phyloP scores from a whole-genome alignment of 306 rosid genomes.

The Prunus kanzakura region DNA sequence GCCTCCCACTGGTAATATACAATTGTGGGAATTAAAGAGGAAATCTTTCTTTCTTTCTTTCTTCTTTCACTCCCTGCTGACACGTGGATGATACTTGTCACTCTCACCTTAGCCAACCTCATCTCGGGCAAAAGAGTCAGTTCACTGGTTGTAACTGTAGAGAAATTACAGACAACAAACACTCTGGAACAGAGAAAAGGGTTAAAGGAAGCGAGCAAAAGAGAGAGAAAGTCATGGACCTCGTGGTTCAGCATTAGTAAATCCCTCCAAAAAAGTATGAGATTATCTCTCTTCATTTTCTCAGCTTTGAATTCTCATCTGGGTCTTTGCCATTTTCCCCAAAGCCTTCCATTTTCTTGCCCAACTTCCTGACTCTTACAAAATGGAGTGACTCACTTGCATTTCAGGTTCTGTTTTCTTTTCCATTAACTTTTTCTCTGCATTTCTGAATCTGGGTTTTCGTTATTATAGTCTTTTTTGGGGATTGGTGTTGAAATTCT shows the following conservation, averaged over 20 bases:
- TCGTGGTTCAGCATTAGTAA: slow-evolving; percentile 11
- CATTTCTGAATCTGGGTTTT: slow-evolving; percentile 21
- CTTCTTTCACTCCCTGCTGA: neutral
- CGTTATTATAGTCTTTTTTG: slow-evolving; percentile 9
- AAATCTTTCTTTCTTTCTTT: neutral
- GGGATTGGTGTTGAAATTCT: slow-evolving; percentile 4
- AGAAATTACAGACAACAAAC: neutral
- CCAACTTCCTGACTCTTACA: neutral
- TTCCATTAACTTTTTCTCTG: neutral
- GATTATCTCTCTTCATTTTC: slow-evolving; percentile 30
- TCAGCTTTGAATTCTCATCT: neutral
- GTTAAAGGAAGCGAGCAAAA: neutral
- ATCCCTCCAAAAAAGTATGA: neutral
- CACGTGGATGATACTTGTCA: neutral
- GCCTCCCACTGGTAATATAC: too few species aligned
- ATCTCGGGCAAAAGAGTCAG: neutral
- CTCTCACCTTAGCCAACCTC: neutral
- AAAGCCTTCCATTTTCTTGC: slow-evolving; percentile 6
- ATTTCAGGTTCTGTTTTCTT: slow-evolving; percentile 4
- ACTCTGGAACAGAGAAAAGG: neutral
- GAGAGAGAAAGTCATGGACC: slow-evolving; percentile 1
- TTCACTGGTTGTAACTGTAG: neutral
- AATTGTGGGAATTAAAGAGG: too few species aligned
- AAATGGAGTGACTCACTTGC: neutral
- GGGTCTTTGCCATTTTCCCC: slow-evolving; percentile 23